Percentiles rank a stretch among this genome's conserved stretches.
These are phyloP conservation scores for Termitomyces sp. DNA, from an alignment of 768 basidiomycete genomes.

Conservation along the genomic window DNA sequence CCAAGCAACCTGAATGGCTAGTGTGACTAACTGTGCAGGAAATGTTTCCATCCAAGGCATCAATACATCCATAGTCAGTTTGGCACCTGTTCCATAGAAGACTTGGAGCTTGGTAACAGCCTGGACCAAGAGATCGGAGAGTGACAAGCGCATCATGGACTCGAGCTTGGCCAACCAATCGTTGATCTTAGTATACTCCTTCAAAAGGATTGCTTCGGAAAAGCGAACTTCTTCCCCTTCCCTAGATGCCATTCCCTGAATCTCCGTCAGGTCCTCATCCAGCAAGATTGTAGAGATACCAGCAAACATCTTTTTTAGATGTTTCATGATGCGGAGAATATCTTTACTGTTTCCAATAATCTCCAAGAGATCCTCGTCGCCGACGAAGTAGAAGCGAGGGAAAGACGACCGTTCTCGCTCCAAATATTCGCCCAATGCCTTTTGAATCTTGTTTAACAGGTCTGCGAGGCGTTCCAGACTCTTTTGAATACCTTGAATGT, in stretches of 20 bases:
- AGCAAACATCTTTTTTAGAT: slow-evolving; percentile 99
- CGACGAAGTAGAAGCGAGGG: slow-evolving; percentile 99
- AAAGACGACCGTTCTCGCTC: slow-evolving; percentile 97
- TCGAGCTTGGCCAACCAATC: slow-evolving; percentile 96
- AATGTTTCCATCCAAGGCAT: slow-evolving; percentile 91
- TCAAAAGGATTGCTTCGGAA: slow-evolving; percentile 75
- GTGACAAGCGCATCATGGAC: slow-evolving; percentile 85
- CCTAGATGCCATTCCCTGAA: slow-evolving; percentile 90
- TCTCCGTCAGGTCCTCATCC: slow-evolving; percentile 83
- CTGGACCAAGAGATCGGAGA: slow-evolving; percentile 76
- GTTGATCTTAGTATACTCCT: slow-evolving; percentile 96
- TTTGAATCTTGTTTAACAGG: slow-evolving; percentile 96
- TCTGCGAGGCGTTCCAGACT: slow-evolving; percentile 95
- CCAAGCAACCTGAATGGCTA: slow-evolving; percentile 96
- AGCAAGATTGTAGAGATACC: slow-evolving; percentile 87
- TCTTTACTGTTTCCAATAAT: slow-evolving; percentile 99
- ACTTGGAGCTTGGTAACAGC: slow-evolving; percentile 74
- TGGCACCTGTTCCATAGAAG: slow-evolving; percentile 67
- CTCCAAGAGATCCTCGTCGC: slow-evolving; percentile 96
- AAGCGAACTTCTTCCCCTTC: slow-evolving; percentile 95
- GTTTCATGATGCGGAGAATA: slow-evolving; percentile 96
- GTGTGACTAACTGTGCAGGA: slow-evolving; percentile 92
- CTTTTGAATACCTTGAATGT: slow-evolving; percentile 95
- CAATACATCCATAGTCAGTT: slow-evolving; percentile 60
- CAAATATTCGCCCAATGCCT: slow-evolving; percentile 97